Conservation (phyloP, 331 rosid species). For the Rosa hybrid region DNA sequence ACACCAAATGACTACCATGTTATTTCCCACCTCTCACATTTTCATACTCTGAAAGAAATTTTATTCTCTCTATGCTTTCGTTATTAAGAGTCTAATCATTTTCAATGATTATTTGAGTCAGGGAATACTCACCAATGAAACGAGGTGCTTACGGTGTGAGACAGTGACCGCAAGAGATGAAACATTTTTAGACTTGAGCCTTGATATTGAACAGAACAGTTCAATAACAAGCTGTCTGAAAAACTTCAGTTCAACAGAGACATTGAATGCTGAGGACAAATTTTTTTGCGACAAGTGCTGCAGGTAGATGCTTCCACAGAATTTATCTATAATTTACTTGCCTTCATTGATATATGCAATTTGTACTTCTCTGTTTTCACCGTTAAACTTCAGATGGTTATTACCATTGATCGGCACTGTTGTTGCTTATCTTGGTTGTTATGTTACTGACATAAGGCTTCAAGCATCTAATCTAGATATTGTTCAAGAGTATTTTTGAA, state of each 20-base stretch:
- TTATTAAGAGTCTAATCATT: slow-evolving; percentile 35
- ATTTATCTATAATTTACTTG: neutral
- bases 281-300: slow-evolving; percentile 99
- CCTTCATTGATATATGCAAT: neutral
- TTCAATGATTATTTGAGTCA: slow-evolving; percentile 35
- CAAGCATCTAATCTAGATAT: neutral
- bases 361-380: neutral
- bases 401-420: neutral
- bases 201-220: slow-evolving; percentile 98
- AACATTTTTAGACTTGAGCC: slow-evolving; percentile 95
- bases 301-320: slow-evolving; percentile 56
- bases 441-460: neutral
- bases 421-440: slow-evolving; percentile 1
- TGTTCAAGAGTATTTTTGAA: neutral
- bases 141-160: slow-evolving; percentile 96
- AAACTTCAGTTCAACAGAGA: slow-evolving; percentile 99
- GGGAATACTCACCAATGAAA: slow-evolving; percentile 99
- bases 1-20: neutral
- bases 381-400: neutral
- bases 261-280: slow-evolving; percentile 95
- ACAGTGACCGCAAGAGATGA: slow-evolving; percentile 99
- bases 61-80: neutral
- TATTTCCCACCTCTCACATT: neutral
- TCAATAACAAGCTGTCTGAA: slow-evolving; percentile 98
- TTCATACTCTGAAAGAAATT: neutral